Base-by-base conservation (phyloP, 345 rosid species). In the Camelina sativa region DNA sequence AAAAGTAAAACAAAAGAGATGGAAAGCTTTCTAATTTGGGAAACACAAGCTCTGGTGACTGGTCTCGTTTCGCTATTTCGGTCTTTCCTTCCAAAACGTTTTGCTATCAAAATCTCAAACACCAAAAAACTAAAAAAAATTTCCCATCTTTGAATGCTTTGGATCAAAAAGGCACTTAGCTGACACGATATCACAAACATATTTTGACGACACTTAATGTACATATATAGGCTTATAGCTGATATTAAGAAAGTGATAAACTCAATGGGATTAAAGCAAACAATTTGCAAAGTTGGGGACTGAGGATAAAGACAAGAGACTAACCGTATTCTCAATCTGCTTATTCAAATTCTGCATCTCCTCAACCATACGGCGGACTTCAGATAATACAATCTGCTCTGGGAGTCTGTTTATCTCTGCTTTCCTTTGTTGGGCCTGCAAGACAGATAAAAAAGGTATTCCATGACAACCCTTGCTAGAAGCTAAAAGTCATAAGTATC, bases 311-410 rank as follows among this genome's bases (percentile, higher is more conserved):
- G 53, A 23, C 3, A 37, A 57, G 66, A 75, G 59, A 80, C 89
- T 76, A 75, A 95, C 98, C 38, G 97, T 89, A 76, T 90, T 92
- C 66, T 95, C 99, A 44, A 95, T 87, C 82, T 77, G 87, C 80
- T 71, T 87, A 80, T 92, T 95, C 58, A 95, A 73, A 62, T 69
- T 74, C 77, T 89, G 93, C 97, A 95, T 95, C 80, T 92, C 86
- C 75, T 90, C 92, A 48, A 95, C 99, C 99, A 95, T 86, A 1
- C 80, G 85, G 11, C 94, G 97, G 74, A 95, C 91, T 84, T 90
- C 97, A 35, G 85, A 47, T 54, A 95, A 78, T 65, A 95, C 80
- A 74, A 79, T 65, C 82, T 86, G 91, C 82, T 95, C 99, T 23
- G 98, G 99, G 51, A 88, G 74, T 81, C 76, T 90, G 75, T 86